Evolutionary conservation across 768 basidiomycete species (phyloP).

Genomic region (Lactifluus subvellereus): DNA sequence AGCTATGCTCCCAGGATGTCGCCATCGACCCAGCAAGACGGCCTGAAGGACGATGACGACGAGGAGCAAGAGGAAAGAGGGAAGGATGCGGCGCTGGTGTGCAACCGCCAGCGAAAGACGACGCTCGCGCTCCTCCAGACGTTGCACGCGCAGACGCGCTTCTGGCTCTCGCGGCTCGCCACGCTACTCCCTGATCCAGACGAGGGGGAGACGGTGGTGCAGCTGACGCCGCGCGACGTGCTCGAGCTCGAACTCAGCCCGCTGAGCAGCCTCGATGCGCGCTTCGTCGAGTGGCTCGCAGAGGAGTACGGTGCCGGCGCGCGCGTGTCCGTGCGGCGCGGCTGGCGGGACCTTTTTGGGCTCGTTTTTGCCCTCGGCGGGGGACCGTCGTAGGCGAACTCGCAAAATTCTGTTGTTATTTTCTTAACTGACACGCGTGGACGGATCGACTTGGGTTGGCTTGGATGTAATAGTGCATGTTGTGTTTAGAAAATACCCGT

Average conservation of each 20-base stretch:
- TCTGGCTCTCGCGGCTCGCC: slow-evolving; percentile 46
- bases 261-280: slow-evolving; percentile 62
- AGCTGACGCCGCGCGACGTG: slow-evolving; percentile 27
- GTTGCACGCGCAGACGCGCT: slow-evolving; percentile 56
- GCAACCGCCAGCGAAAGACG: slow-evolving; percentile 38
- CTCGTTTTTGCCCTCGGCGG: slow-evolving; percentile 39
- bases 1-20: slow-evolving; percentile 27
- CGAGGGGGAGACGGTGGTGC: slow-evolving; percentile 21
- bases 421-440: no score
- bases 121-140: slow-evolving; percentile 51
- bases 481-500: no score
- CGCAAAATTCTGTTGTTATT: not conserved
- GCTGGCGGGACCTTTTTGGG: slow-evolving; percentile 44
- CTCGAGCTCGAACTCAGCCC: slow-evolving; percentile 69
- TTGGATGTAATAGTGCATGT: no score
- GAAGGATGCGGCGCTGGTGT: slow-evolving; percentile 42
- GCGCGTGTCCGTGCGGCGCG: slow-evolving; percentile 36
- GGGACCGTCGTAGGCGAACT: not conserved
- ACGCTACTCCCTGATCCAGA: not conserved
- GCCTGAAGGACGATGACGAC: not conserved
- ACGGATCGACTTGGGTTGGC: no score
- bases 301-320: slow-evolving; percentile 52
- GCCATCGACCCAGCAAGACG: not conserved
- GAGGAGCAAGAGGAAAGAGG: slow-evolving; percentile 31
- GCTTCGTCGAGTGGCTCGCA: slow-evolving; percentile 72